phyloP scores from a whole-genome alignment of 2,329 filamentous ascomycete genomes.

The Amylocarpus encephaloides region DNA sequence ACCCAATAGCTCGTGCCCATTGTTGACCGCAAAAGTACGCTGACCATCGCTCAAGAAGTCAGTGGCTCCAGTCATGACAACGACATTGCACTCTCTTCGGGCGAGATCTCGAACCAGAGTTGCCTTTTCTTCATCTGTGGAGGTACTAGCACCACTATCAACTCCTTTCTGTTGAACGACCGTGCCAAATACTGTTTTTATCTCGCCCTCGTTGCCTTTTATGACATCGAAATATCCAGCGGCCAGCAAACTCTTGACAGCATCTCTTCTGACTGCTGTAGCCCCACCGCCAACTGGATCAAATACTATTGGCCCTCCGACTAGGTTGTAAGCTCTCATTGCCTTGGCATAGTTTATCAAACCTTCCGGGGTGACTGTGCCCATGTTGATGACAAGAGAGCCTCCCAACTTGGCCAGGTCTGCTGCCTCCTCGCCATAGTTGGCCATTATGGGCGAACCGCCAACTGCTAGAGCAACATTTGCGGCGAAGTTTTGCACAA shows the following conservation, averaged over 20 bases:
- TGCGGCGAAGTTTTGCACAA: conserved; percentile 91
- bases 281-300: conserved; percentile 91
- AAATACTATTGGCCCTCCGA: conserved; percentile 68
- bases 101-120: conserved; percentile 62
- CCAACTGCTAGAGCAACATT: conserved; percentile 82
- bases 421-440: conserved; percentile 71
- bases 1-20: conserved; percentile 68
- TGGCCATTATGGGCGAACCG: conserved; percentile 90
- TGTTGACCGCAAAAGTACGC: conserved; percentile 60
- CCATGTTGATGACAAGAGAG: conserved; percentile 89
- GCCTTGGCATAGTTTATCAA: conserved; percentile 67
- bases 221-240: conserved; percentile 78
- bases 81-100: conserved; percentile 58
- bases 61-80: conserved; percentile 74
- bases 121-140: conserved; percentile 49
- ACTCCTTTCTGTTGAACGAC: conserved; percentile 70
- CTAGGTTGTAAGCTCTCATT: conserved; percentile 72
- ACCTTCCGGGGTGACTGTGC: conserved; percentile 73
- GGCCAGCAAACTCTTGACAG: conserved; percentile 64
- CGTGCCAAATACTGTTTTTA: conserved; percentile 61
- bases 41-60: conserved; percentile 74
- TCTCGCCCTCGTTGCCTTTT: conserved; percentile 91
- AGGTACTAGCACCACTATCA: conserved; percentile 60
- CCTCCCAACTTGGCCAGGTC: conserved; percentile 75
- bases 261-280: conserved; percentile 63